Evolutionary conservation across 805 yeast species (phyloP).

Genomic region (Yueomyces sinensis): DNA sequence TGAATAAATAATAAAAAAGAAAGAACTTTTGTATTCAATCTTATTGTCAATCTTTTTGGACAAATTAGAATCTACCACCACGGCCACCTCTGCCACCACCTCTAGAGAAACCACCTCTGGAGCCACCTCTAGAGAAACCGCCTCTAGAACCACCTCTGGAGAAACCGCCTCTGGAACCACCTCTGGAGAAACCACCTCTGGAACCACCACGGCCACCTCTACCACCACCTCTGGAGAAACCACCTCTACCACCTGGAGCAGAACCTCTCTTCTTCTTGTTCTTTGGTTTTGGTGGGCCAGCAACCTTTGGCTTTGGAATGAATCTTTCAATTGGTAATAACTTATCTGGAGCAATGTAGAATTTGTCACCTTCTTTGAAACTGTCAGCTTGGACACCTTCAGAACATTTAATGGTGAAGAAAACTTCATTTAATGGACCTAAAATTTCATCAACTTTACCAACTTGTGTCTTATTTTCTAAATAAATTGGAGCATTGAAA

Average conservation of each 20-base stretch:
- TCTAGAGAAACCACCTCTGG: slow-evolving; percentile 20
- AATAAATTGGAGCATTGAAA: slow-evolving; percentile 95
- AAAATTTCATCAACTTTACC: slow-evolving; percentile 98
- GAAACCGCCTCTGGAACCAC: slow-evolving; percentile 32
- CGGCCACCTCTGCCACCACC: slow-evolving; percentile 34
- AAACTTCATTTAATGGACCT: slow-evolving; percentile 97
- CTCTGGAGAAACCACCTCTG: slow-evolving; percentile 25
- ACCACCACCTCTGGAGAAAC: slow-evolving; percentile 28
- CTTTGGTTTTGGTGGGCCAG: slow-evolving; percentile 70
- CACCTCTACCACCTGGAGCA: slow-evolving; percentile 35
- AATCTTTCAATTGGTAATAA: slow-evolving; percentile 91
- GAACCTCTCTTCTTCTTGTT: slow-evolving; percentile 47
- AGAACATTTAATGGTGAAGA: slow-evolving; percentile 86
- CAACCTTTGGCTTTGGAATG: slow-evolving; percentile 87
- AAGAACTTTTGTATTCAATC: no score
- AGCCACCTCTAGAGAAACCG: slow-evolving; percentile 23
- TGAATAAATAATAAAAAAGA: no score
- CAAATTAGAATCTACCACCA: slow-evolving; percentile 18
- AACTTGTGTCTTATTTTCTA: slow-evolving; percentile 89
- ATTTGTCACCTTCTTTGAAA: slow-evolving; percentile 92
- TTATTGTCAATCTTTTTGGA: no score
- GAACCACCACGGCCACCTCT: slow-evolving; percentile 32
- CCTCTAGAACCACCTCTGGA: slow-evolving; percentile 26
- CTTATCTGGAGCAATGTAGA: slow-evolving; percentile 90
- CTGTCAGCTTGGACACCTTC: slow-evolving; percentile 94